phyloP scores from a whole-genome alignment of 306 rosid species.

The Cicer cuneatum region DNA sequence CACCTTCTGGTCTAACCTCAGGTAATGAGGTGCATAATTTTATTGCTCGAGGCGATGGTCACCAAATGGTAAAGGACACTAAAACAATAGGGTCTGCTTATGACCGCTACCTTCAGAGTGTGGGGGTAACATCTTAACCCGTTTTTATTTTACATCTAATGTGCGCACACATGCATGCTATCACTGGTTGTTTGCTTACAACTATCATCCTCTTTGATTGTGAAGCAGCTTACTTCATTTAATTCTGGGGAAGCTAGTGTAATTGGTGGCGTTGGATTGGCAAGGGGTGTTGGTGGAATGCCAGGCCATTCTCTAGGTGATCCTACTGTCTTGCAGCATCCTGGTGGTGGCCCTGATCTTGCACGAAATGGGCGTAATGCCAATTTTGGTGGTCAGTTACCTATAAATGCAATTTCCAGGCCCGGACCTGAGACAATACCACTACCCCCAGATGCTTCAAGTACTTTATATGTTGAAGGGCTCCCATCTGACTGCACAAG shows the following conservation, averaged over 20 bases:
- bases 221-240: slow-evolving; percentile 65
- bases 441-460: slow-evolving; percentile 83
- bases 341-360: slow-evolving; percentile 57
- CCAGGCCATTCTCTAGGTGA: slow-evolving; percentile 57
- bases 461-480: slow-evolving; percentile 88
- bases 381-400: slow-evolving; percentile 61
- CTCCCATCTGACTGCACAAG: slow-evolving; percentile 81
- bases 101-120: slow-evolving; percentile 83
- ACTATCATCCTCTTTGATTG: slow-evolving; percentile 37
- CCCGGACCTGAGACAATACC: slow-evolving; percentile 70
- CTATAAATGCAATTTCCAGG: slow-evolving; percentile 63
- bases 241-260: slow-evolving; percentile 67
- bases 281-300: slow-evolving; percentile 62
- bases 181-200: slow-evolving; percentile 45
- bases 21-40: slow-evolving; percentile 73
- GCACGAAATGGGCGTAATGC: slow-evolving; percentile 59
- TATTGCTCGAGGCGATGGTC: slow-evolving; percentile 59
- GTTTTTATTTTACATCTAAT: slow-evolving; percentile 37
- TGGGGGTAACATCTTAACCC: slow-evolving; percentile 59
- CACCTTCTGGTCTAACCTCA: slow-evolving; percentile 58
- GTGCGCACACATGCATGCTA: neutral
- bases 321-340: slow-evolving; percentile 58
- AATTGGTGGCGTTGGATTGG: slow-evolving; percentile 63
- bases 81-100: slow-evolving; percentile 76
- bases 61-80: slow-evolving; percentile 60